Base-by-base conservation (phyloP, 1,284 basidiomycete species). In the Mycena sp. region DNA sequence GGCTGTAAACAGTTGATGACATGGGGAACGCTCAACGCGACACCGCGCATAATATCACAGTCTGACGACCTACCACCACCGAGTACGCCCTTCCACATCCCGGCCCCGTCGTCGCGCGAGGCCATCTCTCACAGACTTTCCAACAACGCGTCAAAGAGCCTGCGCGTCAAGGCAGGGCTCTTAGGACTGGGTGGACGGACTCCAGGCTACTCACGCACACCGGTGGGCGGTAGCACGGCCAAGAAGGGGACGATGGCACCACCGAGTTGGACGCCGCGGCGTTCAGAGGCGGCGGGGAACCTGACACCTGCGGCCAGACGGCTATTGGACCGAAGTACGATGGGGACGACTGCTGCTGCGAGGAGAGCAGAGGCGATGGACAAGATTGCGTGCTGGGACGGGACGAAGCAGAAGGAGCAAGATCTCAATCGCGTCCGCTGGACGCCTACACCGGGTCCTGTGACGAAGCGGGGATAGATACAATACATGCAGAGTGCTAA, bases 1-100 rank as follows among this genome's bases (percentile, higher is more conserved):
- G 9, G 90, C 91, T 1, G 83, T 95, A 94, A 94, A 66, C 90
- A 96, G 68, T 85, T 98, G 21, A 94, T 97, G 91, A 98, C 95
- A 10, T 95, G 93, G 93, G 95, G 95, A 6, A 94, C 93, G 21
- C 82, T 97, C 14, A 88, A 90, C 64, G 89, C 92, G 14, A 97
- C 95, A 12, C 95, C 94, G 9, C 88, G 94, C 48, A 84, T 95
- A 11, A 84, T 96, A 35, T 91, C 91, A 26, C 84, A 86, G 58
- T 79, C 84, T 0, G 89, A 89, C 56, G 84, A 79, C 63, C 68
- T 81, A 51, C 80, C 82, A 19, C 77, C 81, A 25, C 81, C 84
- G 6, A 81, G 72, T 59, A 88, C 88, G 32, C 87, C 89, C 0
- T 96, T 95, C 76, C 89, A 85, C 52, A 82, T 96, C 55, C 83